Evolutionary conservation across 2,329 filamentous ascomycete genomes (phyloP), one percentile per base, ranked within the genome.

Genomic region (Arthroderma sp.): DNA sequence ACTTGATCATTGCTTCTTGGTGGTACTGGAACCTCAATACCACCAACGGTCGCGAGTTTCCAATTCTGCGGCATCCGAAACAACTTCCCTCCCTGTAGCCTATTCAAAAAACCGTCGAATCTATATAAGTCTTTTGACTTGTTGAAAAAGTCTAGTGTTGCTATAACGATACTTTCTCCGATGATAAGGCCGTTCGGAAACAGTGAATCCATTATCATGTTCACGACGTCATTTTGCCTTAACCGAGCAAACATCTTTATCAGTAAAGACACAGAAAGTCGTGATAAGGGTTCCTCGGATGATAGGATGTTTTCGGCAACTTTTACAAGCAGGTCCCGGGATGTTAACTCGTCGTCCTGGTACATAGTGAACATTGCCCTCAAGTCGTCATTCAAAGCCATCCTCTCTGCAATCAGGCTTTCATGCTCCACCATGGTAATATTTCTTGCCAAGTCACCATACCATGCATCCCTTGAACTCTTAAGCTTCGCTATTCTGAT

Each of bases 61-160:
- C 62, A 63, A 37, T 55, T 51, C 43, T 58, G 61, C 1, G 65
- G 65, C 54, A 74, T 54, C 37, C 73, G 71, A 7, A 70, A 64
- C 44, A 66, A 64, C 15, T 63, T 61, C 33, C 68, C 62, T 2
- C 70, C 71, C 33, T 66, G 65, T 9, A 74, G 60, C 65, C 70
- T 69, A 43, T 67, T 62, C 33, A 74, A 58, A 54, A 74, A 73
- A 21, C 68, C 57, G 54, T 74, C 71, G 41, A 74, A 74, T n/a
- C 66, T 65, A 43, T 68, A 69, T 2, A 74, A 64, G 44, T 74
- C 70, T 56, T 70, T 72, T 1, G 69, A 66, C 59, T 72, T 74
- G 47, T 68, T 70, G 58, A 66, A 73, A 57, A 68, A 73, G 11
- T 65, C 66, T 28, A 74, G 33, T 4, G 71, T 70, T 0, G 70